Evolutionary conservation across 2,329 filamentous ascomycete genomes (phyloP).

Genomic region (Trichoderma koningii): DNA sequence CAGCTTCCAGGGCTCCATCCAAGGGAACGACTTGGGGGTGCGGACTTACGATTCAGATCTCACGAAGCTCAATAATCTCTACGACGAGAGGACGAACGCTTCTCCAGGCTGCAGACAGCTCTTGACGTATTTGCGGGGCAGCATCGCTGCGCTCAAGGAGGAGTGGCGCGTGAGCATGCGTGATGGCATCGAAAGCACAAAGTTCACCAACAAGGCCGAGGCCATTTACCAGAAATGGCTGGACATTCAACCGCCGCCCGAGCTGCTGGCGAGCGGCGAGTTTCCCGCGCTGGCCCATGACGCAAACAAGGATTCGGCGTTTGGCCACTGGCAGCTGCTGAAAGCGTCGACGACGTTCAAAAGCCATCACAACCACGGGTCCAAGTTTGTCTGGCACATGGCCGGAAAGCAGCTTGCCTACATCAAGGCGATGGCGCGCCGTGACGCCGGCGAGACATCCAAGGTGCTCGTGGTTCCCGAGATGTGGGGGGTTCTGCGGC

Average conservation of each 20-base stretch:
- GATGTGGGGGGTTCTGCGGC: conserved; percentile 42
- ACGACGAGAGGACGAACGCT: conserved; percentile 36
- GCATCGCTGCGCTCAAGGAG: conserved; percentile 37
- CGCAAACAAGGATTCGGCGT: conserved; percentile 32
- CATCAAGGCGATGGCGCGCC: conserved; percentile 46
- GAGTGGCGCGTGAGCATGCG: conserved; percentile 41
- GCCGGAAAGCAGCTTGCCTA: conserved; percentile 51
- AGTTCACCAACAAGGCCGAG: conserved; percentile 37
- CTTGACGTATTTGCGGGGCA: conserved; percentile 38
- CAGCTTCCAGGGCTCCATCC: conserved; percentile 36
- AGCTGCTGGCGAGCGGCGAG: conserved; percentile 24
- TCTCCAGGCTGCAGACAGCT: conserved; percentile 39
- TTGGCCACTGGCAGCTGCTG: conserved; percentile 51
- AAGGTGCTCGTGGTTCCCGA: conserved; percentile 41
- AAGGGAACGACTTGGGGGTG: background rate
- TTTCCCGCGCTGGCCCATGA: conserved; percentile 36
- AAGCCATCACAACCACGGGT: conserved; percentile 34
- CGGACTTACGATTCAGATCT: conserved; percentile 28
- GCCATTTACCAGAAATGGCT: conserved; percentile 47
- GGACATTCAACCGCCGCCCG: conserved; percentile 43
- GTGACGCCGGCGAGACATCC: conserved; percentile 14
- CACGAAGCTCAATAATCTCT: conserved; percentile 36
- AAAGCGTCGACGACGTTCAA: conserved; percentile 55
- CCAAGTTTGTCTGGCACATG: conserved; percentile 50
- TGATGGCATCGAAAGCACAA: conserved; percentile 25